phyloP scores from a whole-genome alignment of 257 asterid species.

The Solanum gandarillasii region DNA sequence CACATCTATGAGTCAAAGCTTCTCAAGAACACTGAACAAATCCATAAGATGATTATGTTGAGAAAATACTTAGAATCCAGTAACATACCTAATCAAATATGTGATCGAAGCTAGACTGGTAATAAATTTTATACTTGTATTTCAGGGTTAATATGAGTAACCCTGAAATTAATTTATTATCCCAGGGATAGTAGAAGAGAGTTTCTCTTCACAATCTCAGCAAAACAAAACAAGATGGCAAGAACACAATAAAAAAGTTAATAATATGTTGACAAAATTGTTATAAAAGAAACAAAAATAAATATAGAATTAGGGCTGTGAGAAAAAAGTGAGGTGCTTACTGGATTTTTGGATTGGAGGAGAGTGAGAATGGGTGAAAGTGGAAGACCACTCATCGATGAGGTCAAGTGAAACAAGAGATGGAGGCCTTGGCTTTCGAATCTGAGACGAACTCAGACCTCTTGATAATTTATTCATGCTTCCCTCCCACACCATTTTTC shows the following conservation, averaged over 20 bases:
- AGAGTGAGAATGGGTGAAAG: constrained; percentile 7
- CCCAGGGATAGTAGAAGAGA: background rate
- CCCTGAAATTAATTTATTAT: background rate
- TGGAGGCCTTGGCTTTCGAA: constrained; percentile 38
- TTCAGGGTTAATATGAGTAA: background rate
- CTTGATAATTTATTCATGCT: constrained; percentile 1
- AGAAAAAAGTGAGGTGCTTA: background rate
- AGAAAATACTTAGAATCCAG: background rate
- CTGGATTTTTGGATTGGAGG: constrained; percentile 11
- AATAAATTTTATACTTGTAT: background rate
- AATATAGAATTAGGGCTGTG: background rate
- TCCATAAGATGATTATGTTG: background rate
- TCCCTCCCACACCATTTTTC: background rate
- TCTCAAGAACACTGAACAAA: background rate
- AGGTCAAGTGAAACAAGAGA: constrained; percentile 52
- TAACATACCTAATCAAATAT: background rate
- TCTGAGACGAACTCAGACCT: constrained; percentile 12
- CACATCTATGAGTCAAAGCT: background rate
- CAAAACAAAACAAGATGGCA: background rate
- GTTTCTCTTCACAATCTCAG: background rate
- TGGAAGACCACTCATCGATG: constrained; percentile 43
- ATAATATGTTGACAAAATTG: background rate
- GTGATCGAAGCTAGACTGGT: background rate
- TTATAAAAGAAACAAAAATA: background rate
- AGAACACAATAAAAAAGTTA: background rate